Evolutionary conservation across 306 rosid species (phyloP), one percentile per base, ranked within the genome.

Genomic region (Vigna angularis): DNA sequence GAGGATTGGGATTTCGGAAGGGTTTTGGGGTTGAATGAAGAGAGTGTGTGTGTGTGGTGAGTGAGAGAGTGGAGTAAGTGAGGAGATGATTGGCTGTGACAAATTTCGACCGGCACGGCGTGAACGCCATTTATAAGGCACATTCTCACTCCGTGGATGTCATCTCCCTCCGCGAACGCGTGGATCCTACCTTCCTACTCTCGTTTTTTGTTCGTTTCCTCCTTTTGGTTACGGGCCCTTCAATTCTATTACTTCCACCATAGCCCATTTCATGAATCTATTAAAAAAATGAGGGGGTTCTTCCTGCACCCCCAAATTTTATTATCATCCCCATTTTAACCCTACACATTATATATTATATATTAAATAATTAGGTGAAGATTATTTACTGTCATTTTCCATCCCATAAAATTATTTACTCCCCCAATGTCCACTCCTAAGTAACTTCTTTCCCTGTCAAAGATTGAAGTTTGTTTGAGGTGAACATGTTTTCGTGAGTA

Each of bases 81-180:
- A 53, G 4, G 30, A 4, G 72, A 75, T 70, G 84, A 81, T 83
- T 85, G 87, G 85, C 22, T 28, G 81, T 18, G 80, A 78, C 79
- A 59, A 79, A 63, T 10, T 82, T 82, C 75, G 38, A 68, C 76
- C 44, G 10, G 0, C 22, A 6, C 0, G 65, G 83, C 69, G 78
- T 87, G 86, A 86, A 92, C 83, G 85, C 87, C 85, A 79, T 87
- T 87, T 90, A 89, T 89, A 87, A 83, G 75, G 76, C 75, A 6
- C 75, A 6, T 40, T 68, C 73, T 77, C 79, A 53, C 82, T 76
- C 38, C 64, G 7, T 70, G 22, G 51, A 44, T 45, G 63, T 69
- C 62, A 67, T 68, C 69, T 75, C 68, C 16, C 68, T 15, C 30
- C 4, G 38, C 44, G 2, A 34, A 78, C 84, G 89, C 91, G 91